Base-by-base conservation (phyloP, 768 basidiomycete species). In the Pleurotus platypus region DNA sequence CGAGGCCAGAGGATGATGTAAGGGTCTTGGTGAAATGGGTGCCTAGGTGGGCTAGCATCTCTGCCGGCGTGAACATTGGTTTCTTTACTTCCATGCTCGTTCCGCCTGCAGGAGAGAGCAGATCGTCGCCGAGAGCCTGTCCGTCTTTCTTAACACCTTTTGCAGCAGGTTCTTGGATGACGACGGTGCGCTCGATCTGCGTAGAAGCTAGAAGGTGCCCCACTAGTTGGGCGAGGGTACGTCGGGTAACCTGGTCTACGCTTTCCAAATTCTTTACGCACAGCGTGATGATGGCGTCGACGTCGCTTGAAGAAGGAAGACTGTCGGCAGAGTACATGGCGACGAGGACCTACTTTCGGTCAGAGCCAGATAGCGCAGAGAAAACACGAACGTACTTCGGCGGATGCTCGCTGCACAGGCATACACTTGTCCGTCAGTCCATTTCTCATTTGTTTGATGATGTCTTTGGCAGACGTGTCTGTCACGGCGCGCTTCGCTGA, bases 41-140 rank as follows among this genome's bases (percentile, higher is more conserved):
- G 0, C 94, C 93, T 3, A 98, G 79, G 53, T 85, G 84, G n/a
- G 67, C 68, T 9, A 98, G 72, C 94, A 98, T 96, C 63, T 95
- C 92, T 13, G 71, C 71, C 0, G 87, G 83, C 0, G 83, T 81
- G 56, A 93, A 74, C 38, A 94, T 81, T 0, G 90, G 80, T 62
- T 87, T 90, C 51, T 79, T 80, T 9, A 75, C 73, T 66, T 86
- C 87, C 0, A 79, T 75, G 11, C 78, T 74, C 27, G 78, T 72
- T 49, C 72, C 67, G 26, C 78, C 70, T 2, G 80, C 67, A 0
- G 77, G 70, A 5, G 72, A 69, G 3, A 74, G 62, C 2, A 78
- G 79, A 49, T 87, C 87, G 27, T 85, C 83, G 18, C 83, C 79
- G 42, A 15, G 39, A 7, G 81, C 81, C 9, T 81, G 79, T 54